These are phyloP conservation scores for Barnettozyma siamensis DNA, from an alignment of 805 yeast genomes.

Conservation along the genomic window DNA sequence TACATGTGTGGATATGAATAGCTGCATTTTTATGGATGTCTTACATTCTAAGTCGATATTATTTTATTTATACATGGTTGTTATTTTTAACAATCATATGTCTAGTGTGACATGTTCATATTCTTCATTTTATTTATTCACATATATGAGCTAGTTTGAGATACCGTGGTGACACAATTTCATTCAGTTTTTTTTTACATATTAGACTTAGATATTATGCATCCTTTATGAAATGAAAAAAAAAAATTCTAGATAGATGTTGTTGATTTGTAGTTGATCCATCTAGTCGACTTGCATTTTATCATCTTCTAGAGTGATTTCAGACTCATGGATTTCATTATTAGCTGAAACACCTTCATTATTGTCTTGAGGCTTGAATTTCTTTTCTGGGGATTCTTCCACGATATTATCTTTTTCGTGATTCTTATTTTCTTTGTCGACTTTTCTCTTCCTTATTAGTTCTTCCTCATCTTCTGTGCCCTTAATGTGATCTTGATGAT, in stretches of 20 bases:
- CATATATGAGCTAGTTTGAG: no score
- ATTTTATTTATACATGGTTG: neutral
- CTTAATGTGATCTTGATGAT: neutral
- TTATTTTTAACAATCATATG: no score
- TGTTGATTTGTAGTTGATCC: no score
- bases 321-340: constrained; percentile 24
- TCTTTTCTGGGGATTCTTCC: constrained; percentile 20
- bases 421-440: neutral
- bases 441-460: constrained; percentile 10
- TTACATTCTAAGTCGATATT: neutral
- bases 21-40: neutral
- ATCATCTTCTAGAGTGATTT: constrained; percentile 20
- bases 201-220: constrained; percentile 4
- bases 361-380: constrained; percentile 9
- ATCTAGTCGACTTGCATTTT: constrained; percentile 20
- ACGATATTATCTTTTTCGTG: neutral
- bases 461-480: constrained; percentile 2
- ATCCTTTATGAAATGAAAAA: neutral
- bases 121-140: constrained; percentile 1
- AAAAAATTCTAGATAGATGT: no score
- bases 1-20: constrained; percentile 1
- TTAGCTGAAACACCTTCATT: neutral
- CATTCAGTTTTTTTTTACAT: neutral
- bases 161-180: no score
- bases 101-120: no score